A percentile compares a stretch with the other conserved stretches of the same genome.
Conservation (phyloP, 441 rosid genomes). For the Pelargonium australe region DNA sequence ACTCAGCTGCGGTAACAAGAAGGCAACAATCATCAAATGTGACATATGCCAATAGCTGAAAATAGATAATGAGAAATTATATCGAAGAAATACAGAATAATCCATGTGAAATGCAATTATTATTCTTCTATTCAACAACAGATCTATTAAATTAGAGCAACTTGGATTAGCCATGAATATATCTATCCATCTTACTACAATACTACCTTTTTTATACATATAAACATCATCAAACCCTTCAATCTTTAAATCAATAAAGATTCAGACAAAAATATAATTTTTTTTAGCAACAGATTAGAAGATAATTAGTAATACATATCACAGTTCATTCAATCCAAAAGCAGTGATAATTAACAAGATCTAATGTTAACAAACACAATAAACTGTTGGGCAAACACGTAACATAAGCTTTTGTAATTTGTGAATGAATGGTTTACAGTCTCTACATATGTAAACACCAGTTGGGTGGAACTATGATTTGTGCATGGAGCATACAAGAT, state of each 20-base stretch:
- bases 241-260: neutral
- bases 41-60: too few species aligned
- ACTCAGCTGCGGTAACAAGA: constrained; percentile 14
- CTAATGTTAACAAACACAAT: neutral
- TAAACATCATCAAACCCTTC: neutral
- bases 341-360: neutral
- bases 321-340: neutral
- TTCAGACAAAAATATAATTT: neutral
- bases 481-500: too few species aligned
- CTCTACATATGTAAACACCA: too few species aligned
- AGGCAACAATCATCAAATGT: neutral
- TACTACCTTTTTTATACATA: neutral
- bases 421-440: too few species aligned
- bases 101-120: constrained; percentile 1
- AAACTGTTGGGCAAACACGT: too few species aligned
- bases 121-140: neutral
- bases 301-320: neutral
- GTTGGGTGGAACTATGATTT: too few species aligned
- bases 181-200: neutral
- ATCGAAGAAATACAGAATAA: neutral
- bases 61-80: too few species aligned
- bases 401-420: too few species aligned
- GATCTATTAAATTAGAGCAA: neutral
- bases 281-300: neutral
- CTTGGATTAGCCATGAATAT: neutral